Conservation (phyloP, 768 basidiomycete species). For the Russula virescens region DNA sequence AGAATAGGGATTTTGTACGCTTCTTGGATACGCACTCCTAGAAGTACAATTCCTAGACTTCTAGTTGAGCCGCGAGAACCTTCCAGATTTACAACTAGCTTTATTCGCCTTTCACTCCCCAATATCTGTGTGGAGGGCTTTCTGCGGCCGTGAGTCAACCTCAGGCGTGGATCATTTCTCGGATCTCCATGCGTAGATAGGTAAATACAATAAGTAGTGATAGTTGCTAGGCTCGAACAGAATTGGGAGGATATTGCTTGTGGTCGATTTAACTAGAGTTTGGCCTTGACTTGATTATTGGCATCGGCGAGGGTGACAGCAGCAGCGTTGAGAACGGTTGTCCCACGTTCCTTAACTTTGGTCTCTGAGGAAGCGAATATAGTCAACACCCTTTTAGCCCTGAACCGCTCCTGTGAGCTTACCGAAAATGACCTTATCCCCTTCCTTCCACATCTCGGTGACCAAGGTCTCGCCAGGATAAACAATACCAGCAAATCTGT, state of each 20-base stretch:
- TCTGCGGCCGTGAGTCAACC: not conserved
- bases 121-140: not conserved
- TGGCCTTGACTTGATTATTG: slow-evolving; percentile 44
- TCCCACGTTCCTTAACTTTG: slow-evolving; percentile 82
- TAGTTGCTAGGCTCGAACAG: not conserved
- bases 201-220: not conserved
- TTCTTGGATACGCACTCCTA: not conserved
- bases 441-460: slow-evolving; percentile 99
- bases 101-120: too few relatives aligned
- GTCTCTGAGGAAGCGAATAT: slow-evolving; percentile 44
- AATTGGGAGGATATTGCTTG: not conserved
- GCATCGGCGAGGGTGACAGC: slow-evolving; percentile 64
- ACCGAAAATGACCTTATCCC: slow-evolving; percentile 87
- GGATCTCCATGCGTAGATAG: not conserved
- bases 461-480: slow-evolving; percentile 94
- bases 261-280: slow-evolving; percentile 39
- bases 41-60: not conserved
- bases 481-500: slow-evolving; percentile 84
- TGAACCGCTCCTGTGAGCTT: slow-evolving; percentile 31
- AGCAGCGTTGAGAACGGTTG: slow-evolving; percentile 68
- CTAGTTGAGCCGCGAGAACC: not conserved
- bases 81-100: not conserved
- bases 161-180: not conserved
- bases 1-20: too few relatives aligned
- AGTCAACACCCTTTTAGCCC: not conserved